Percentiles rank a stretch among this genome's conserved stretches.
phyloP scores from a whole-genome alignment of 371 early-diverging fungal genomes.

The Lichtheimia corymbifera region DNA sequence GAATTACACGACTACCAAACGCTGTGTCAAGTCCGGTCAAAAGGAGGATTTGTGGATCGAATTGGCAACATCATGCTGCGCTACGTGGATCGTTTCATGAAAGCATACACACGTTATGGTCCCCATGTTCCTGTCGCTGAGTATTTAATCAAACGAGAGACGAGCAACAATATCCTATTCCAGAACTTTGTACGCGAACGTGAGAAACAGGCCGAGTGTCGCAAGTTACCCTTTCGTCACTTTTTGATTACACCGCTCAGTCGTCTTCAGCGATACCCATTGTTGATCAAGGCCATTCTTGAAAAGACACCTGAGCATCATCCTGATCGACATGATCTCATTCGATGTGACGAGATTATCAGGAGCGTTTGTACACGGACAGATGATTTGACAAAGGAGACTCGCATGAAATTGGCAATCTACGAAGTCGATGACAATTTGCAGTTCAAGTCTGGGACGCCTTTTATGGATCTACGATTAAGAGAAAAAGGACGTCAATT shows the following conservation, averaged over 20 bases:
- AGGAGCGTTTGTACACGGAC: constrained; percentile 59
- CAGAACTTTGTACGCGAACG: constrained; percentile 70
- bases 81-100: constrained; percentile 64
- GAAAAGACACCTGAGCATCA: constrained; percentile 77
- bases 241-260: constrained; percentile 71
- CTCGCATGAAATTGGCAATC: constrained; percentile 29
- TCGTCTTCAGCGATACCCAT: constrained; percentile 84
- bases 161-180: constrained; percentile 63
- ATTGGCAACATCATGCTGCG: constrained; percentile 85
- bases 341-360: constrained; percentile 64
- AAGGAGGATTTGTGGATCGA: constrained; percentile 63
- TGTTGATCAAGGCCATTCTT: constrained; percentile 81
- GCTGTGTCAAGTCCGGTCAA: constrained; percentile 49
- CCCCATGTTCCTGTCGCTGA: constrained; percentile 84
- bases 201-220: constrained; percentile 59
- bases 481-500: constrained; percentile 67
- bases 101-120: constrained; percentile 83
- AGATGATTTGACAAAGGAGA: constrained; percentile 28
- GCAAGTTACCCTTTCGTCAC: constrained; percentile 64
- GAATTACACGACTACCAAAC: constrained; percentile 72
- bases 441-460: constrained; percentile 35
- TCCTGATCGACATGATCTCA: constrained; percentile 65
- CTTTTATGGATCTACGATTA: constrained; percentile 61
- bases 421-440: constrained; percentile 37
- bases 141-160: constrained; percentile 77